A percentile compares a stretch with the other conserved stretches of the same genome.
phyloP scores from a whole-genome alignment of 345 rosid genomes.

The Iberis pinnata region DNA sequence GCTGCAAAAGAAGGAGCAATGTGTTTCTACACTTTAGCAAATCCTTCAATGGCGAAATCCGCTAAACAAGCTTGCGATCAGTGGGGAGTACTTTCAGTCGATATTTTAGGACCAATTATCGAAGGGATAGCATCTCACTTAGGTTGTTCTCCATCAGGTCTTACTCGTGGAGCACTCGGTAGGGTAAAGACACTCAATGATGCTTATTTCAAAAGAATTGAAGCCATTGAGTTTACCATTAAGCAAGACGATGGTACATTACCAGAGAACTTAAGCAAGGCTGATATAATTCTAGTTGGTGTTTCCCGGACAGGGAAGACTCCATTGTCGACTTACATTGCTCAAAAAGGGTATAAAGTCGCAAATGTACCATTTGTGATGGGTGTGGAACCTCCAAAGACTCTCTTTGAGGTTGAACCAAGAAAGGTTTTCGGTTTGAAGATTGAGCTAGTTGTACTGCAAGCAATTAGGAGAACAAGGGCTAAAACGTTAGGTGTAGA shows the following conservation, averaged over 20 bases:
- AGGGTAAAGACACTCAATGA: conserved; percentile 62
- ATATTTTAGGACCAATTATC: conserved; percentile 74
- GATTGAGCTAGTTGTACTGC: conserved; percentile 57
- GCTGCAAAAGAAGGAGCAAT: conserved; percentile 76
- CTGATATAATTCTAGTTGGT: conserved; percentile 65
- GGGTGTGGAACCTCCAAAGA: conserved; percentile 61
- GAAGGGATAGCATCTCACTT: conserved; percentile 71
- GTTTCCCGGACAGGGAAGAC: conserved; percentile 92
- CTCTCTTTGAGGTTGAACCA: conserved; percentile 59
- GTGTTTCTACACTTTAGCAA: conserved; percentile 71
- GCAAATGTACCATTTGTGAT: conserved; percentile 82
- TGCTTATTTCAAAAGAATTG: conserved; percentile 63
- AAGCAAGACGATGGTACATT: conserved; percentile 86
- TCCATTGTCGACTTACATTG: conserved; percentile 67
- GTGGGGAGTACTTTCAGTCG: conserved; percentile 57
- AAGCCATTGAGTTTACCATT: conserved; percentile 83
- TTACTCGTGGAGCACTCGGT: conserved; percentile 80
- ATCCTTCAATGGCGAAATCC: conserved; percentile 63
- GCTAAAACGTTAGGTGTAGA: conserved; percentile 66
- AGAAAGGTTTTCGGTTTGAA: conserved; percentile 75
- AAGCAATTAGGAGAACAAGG: conserved; percentile 63
- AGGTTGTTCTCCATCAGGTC: conserved; percentile 76
- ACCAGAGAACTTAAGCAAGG: conserved; percentile 65
- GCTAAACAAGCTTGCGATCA: conserved; percentile 55
- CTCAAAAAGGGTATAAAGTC: conserved; percentile 85